Base-by-base conservation (phyloP, 108 stramenopile genomes). In the Fistulifera solaris region DNA sequence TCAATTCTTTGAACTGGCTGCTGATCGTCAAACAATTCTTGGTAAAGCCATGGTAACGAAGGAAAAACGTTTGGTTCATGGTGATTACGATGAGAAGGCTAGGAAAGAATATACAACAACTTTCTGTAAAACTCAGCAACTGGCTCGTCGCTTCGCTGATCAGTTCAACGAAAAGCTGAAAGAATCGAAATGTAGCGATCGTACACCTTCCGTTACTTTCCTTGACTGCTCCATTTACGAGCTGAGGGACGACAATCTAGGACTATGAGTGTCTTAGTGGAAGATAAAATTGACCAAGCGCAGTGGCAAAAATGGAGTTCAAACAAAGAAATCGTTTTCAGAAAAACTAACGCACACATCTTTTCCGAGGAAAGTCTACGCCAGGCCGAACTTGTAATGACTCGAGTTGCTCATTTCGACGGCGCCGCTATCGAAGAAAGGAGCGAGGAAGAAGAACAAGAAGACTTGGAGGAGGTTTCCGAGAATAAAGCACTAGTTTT, bases 301-400 rank as follows among this genome's bases (percentile, higher is more conserved):
- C 11, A 39, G 15, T 81, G 79, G 79, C 59, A 48, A 0, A 81
- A 81, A 48, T 81, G 72, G 70, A 81, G 71, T 43, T 66, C 75
- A 47, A 81, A 81, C 45, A 56, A 55, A 16, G 77, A 73, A 28
- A 50, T 27, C 25, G 65, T 68, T 11, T 28, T 55, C 25, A 62
- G 67, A 23, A 38, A 17, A n/a, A 45, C 40, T 12, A 38, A 52
- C 5, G 59, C 62, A 7, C 66, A 61, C 39, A 67, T 68, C 64
- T 65, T 73, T 13, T 66, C 67, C 45, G 51, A 62, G 26, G 63
- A 73, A 53, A 12, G 63, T 43, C 61, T 49, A 7, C 17, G 60
- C 8, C 27, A 19, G 16, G 44, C 19, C 2, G 21, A 46, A 7
- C 13, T 52, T 28, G 23, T 0, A 42, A 21, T 61, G 41, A 51